These are phyloP conservation scores for Jamesozyma spencerorum DNA, from an alignment of 805 yeast genomes.

Conservation along the genomic window DNA sequence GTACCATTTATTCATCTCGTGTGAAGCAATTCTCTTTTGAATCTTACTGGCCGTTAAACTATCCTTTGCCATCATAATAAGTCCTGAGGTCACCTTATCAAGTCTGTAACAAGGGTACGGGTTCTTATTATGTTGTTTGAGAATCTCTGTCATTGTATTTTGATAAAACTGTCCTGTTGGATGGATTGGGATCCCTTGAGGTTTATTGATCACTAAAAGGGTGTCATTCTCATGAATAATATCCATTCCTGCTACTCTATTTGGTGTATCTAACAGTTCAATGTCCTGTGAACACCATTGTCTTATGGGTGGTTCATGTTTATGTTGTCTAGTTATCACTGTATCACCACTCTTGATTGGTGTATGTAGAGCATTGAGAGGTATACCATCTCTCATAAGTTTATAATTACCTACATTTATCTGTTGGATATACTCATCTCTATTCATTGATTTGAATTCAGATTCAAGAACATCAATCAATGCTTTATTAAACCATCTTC, in stretches of 20 bases:
- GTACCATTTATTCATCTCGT: slow-evolving; percentile 67
- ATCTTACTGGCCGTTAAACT: slow-evolving; percentile 49
- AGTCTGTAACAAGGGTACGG: slow-evolving; percentile 74
- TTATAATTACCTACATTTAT: slow-evolving; percentile 16
- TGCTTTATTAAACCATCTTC: slow-evolving; percentile 36
- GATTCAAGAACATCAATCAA: slow-evolving; percentile 32
- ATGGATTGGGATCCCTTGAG: slow-evolving; percentile 89
- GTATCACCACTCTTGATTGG: slow-evolving; percentile 22
- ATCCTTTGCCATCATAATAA: slow-evolving; percentile 45
- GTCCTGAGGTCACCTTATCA: slow-evolving; percentile 87
- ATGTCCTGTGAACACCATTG: slow-evolving; percentile 20
- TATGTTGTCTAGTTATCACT: slow-evolving; percentile 38
- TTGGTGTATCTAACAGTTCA: slow-evolving; percentile 7
- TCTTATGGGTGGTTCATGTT: slow-evolving; percentile 84
- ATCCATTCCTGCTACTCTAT: slow-evolving; percentile 37
- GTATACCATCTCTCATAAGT: slow-evolving; percentile 13
- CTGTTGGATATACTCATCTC: slow-evolving; percentile 14
- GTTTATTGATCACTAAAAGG: slow-evolving; percentile 81
- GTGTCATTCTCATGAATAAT: slow-evolving; percentile 65
- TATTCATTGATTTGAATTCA: slow-evolving; percentile 30
- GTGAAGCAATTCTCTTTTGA: slow-evolving; percentile 47
- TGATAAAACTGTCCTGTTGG: slow-evolving; percentile 81
- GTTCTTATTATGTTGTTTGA: slow-evolving; percentile 54
- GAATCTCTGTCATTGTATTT: slow-evolving; percentile 62
- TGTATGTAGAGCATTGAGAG: slow-evolving; percentile 7